Evolutionary conservation across 768 basidiomycete species (phyloP).

Genomic region (Leucocoprinus leucothites): DNA sequence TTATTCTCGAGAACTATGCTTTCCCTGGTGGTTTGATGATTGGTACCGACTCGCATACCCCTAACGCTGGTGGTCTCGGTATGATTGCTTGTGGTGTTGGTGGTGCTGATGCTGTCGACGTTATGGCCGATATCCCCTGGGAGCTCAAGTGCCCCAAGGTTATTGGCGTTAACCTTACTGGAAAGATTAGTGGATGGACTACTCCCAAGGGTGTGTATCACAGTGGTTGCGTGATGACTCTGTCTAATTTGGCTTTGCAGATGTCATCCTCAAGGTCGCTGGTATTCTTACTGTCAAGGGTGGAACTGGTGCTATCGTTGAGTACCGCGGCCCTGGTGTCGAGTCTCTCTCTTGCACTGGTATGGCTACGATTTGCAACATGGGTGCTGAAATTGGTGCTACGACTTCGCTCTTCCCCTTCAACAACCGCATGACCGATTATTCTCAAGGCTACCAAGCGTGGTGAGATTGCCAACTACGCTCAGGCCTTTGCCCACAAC

Average conservation of each 20-base stretch:
- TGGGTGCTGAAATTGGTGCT: constrained; percentile 99
- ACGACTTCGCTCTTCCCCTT: constrained; percentile 99
- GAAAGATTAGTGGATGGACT: constrained; percentile 96
- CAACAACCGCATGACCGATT: constrained; percentile 91
- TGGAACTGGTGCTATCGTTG: constrained; percentile 97
- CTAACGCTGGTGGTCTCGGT: constrained; percentile 98
- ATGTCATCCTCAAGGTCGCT: constrained; percentile 98
- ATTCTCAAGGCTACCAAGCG: constrained; percentile 97
- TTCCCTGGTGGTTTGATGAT: constrained; percentile 99
- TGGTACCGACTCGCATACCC: constrained; percentile 98
- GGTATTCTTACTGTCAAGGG: constrained; percentile 99
- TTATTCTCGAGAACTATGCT: constrained; percentile 98
- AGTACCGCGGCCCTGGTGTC: constrained; percentile 94
- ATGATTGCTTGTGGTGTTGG: constrained; percentile 99
- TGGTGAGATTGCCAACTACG: constrained; percentile 82
- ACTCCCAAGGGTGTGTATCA: constrained; percentile 89
- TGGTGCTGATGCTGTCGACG: constrained; percentile 98
- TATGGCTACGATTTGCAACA: constrained; percentile 99
- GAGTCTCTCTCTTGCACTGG: constrained; percentile 96
- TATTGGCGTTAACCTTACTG: constrained; percentile 95
- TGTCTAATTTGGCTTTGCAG: constrained; percentile 45
- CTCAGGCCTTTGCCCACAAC: constrained; percentile 87
- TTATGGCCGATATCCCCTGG: constrained; percentile 98
- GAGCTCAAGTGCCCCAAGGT: constrained; percentile 99
- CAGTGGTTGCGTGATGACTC: constrained; percentile 3